These are phyloP conservation scores for Saccharomyces pastorianus DNA, from an alignment of 1,139 yeast genomes.

Conservation along the genomic window DNA sequence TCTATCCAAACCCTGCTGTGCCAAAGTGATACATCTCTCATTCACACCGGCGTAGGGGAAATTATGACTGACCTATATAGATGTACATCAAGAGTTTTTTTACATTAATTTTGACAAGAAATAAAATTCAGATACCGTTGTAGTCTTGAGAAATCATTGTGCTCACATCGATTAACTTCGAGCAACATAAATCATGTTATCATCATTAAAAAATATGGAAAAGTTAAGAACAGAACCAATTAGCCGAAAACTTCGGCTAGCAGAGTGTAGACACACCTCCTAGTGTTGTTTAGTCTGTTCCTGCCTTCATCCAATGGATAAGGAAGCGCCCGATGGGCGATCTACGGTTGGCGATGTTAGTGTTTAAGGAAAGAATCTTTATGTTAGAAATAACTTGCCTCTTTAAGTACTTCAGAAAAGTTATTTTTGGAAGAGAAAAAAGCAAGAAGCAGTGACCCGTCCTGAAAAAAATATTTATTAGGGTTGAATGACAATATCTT, in stretches of 20 bases:
- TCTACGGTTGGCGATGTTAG: too few species aligned
- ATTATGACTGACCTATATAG: background rate
- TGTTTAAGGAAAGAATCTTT: too few species aligned
- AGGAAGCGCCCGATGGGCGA: too few species aligned
- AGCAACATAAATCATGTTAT: constrained; percentile 40
- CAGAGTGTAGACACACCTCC: background rate
- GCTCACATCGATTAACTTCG: constrained; percentile 57
- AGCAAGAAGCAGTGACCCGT: background rate
- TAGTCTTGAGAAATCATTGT: constrained; percentile 86
- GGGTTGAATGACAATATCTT: background rate
- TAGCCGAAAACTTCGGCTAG: background rate
- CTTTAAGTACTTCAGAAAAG: background rate
- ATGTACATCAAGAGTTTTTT: background rate
- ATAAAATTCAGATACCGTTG: constrained; percentile 92
- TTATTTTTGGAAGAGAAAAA: background rate
- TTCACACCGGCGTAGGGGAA: background rate
- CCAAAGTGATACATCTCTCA: too few species aligned
- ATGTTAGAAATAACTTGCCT: too few species aligned
- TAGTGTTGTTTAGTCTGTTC: background rate
- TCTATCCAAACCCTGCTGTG: too few species aligned
- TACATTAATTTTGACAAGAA: background rate
- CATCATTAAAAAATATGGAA: constrained; percentile 34
- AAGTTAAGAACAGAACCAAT: background rate
- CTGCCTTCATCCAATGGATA: background rate
- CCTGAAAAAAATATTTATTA: background rate